Evolutionary conservation across 2,329 filamentous ascomycete genomes (phyloP), one percentile per base, ranked within the genome.

Genomic region (Alternaria dauci): DNA sequence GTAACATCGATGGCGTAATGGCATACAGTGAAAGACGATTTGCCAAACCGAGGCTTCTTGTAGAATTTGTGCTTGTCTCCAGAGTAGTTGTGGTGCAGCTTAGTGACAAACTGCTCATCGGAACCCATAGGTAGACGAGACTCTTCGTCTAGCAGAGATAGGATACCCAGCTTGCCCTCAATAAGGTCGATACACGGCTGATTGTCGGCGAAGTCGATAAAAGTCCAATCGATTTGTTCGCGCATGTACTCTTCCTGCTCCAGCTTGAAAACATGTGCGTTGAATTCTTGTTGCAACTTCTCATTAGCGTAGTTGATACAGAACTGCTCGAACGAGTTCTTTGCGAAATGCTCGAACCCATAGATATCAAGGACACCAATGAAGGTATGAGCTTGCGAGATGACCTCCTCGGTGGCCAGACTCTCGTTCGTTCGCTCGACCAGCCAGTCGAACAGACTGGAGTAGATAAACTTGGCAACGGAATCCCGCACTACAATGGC

Each of bases 301-400:
- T 99, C 95, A 80, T 99, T 99, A 81, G 95, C 95, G 75, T 99
- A 99, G 81, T 99, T 99, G 87, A 99, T 99, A 82, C 95, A 99
- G 81, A 99, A 99, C 79, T 99, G 95, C 79, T 99, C 95, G 73
- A 99, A 99, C 0, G 95, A 99, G 83, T 99, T 99, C 85, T 97
- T 98, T 64, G 95, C 94, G 75, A 99, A 99, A 81, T 98, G 95
- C 80, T 99, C 95, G 76, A 99, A 99, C 66, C 94, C 94, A 80
- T 98, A 98, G 70, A 99, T 99, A 92, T 99, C 95, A 66, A 99
- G 87, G 48, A 99, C 95, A 79, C 95, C 95, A 72, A 99, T 99
- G 80, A 99, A 99, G 2, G 92, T 94, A 56, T 84, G 87, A 58
- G 96, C 93, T 41, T 92, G 88, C 71, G 86, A 89, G 53, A 98